A percentile compares a stretch with the other conserved stretches of the same genome.
These are phyloP conservation scores for Diaporthe sp. DNA, from an alignment of 2,329 filamentous ascomycete species.

Conservation along the genomic window DNA sequence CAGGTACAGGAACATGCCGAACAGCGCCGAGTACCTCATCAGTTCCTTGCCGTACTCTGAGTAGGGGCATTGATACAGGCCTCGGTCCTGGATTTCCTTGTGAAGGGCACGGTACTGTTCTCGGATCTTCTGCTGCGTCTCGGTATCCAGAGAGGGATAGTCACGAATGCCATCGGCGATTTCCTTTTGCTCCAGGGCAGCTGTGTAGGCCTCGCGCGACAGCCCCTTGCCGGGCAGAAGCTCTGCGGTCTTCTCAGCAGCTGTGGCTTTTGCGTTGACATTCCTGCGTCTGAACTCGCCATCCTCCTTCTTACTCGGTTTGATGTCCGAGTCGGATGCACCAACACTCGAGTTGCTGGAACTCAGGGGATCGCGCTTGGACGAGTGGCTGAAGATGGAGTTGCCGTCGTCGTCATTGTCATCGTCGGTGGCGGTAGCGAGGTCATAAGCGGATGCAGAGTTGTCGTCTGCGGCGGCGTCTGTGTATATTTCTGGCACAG, in stretches of 20 bases:
- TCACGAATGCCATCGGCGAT: conserved; percentile 47
- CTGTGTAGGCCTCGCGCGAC: conserved; percentile 41
- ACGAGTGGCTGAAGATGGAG: conserved; percentile 32
- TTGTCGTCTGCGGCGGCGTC: neutral
- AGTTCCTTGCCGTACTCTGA: conserved; percentile 70
- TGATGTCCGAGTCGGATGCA: conserved; percentile 6
- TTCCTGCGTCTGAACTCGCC: conserved; percentile 15
- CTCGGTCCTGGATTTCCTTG: conserved; percentile 65
- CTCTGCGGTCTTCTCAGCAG: conserved; percentile 19
- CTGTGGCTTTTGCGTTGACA: neutral
- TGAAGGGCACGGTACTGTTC: conserved; percentile 69
- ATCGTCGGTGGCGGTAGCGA: conserved; percentile 2
- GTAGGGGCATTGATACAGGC: conserved; percentile 72
- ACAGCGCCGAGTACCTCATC: conserved; percentile 66
- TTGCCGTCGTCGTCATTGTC: conserved; percentile 9
- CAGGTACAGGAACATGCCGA: conserved; percentile 60
- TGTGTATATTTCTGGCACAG: neutral
- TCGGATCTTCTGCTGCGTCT: conserved; percentile 68
- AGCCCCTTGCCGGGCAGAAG: conserved; percentile 32
- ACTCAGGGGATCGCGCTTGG: conserved; percentile 34
- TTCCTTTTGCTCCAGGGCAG: conserved; percentile 40
- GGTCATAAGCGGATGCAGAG: neutral
- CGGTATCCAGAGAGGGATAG: conserved; percentile 67
- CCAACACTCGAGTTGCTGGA: conserved; percentile 36
- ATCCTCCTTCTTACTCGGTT: neutral